Evolutionary conservation across 164 flowering plant genomes (phyloP).

Genomic region (grape (Vitis vinifera)): ASM3070453v1 NC_081808.1:20791001-20791500

Average conservation of each 20-base stretch:
- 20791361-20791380: slow-evolving; percentile 7
- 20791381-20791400: slow-evolving; percentile 5
- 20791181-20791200: too few species aligned
- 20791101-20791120: background rate
- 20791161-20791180: slow-evolving; percentile 23
- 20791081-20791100: slow-evolving; percentile 15
- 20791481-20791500: background rate
- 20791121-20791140: slow-evolving; percentile 27
- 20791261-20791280: background rate
- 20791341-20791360: slow-evolving; percentile 14
- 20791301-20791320: slow-evolving; percentile 4
- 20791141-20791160: slow-evolving; percentile 28
- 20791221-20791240: too few species aligned
- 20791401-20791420: background rate
- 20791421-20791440: slow-evolving; percentile 11
- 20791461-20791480: background rate
- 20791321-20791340: slow-evolving; percentile 9
- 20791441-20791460: background rate
- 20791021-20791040: slow-evolving; percentile 30
- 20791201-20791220: too few species aligned
- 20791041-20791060: slow-evolving; percentile 19
- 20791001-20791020: background rate
- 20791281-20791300: slow-evolving; percentile 1
- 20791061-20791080: slow-evolving; percentile 8
- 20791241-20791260: background rate